Base-by-base conservation (phyloP, 345 rosid genomes). In the Eucalyptus coolabah region DNA sequence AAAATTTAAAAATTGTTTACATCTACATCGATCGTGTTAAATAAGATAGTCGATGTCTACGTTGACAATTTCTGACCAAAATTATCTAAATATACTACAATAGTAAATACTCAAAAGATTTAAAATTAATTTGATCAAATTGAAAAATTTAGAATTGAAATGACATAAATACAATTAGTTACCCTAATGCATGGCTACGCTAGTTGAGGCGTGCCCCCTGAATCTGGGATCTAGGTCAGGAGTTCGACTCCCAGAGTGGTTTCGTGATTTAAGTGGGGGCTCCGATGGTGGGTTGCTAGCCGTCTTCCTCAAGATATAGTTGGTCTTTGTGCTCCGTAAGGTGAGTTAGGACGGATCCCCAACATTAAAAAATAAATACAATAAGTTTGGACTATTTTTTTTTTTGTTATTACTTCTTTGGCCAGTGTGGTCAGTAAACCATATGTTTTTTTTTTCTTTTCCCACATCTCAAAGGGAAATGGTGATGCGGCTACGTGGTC, bases 291-390 rank as follows among this genome's bases (percentile, higher is more conserved):
- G 53, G 1, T 50, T 50, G 19, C 3, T 50, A 16, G 53, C 53
- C 53, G 3, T 50, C 19, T 50, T 50, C 3, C 19, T 6, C 0
- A 1, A 50, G 7, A 3, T 50, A 50, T 15, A 50, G 3, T 50
- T 6, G 53, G 19, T 50, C 3, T 0, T 0, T 50, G 1, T 50
- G 19, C 53, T 50, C 19, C 19, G 1, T 50, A 50, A 50, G 0
- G 0, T 50, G 53, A 50, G 19, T 50, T 50, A 50, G 7, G 3
- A 50, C 0, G 1, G 53, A 50, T 50, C 53, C 3, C 0, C 3
- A 0, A 1, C 8, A 50, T 50, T 2, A 50, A 14, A 50, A 50
- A 50, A 15, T 5, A 23, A 23, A 56, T 56, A 24, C 1, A 24
- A 4, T 56, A 24, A 23, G 6, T 56, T 24, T 6, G 21, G 30